phyloP scores from a whole-genome alignment of 2,329 filamentous ascomycete genomes.

The Trichoderma citrinoviride region DNA sequence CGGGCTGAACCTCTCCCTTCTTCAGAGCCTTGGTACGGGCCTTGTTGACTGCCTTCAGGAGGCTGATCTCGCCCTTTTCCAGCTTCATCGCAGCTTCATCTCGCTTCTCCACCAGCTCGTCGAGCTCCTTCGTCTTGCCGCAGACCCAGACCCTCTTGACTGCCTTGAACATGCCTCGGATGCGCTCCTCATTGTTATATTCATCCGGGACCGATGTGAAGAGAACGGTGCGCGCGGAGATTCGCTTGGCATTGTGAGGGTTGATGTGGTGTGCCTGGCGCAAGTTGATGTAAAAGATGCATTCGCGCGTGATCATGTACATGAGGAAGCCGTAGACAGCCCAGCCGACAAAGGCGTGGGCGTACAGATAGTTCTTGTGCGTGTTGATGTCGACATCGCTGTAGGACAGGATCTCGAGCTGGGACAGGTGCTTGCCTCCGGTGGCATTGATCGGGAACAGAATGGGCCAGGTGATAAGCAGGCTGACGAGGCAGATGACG shows the following conservation, averaged over 20 bases:
- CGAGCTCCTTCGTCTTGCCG: slow-evolving; percentile 69
- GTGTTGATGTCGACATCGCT: slow-evolving; percentile 47
- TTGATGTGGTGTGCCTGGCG: slow-evolving; percentile 92
- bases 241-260: slow-evolving; percentile 74
- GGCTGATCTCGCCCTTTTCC: slow-evolving; percentile 76
- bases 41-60: slow-evolving; percentile 63
- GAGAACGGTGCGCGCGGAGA: slow-evolving; percentile 90
- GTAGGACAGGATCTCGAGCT: slow-evolving; percentile 56
- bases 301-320: slow-evolving; percentile 84
- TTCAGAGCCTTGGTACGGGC: slow-evolving; percentile 37
- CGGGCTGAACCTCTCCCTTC: slow-evolving; percentile 29
- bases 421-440: slow-evolving; percentile 60
- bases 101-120: slow-evolving; percentile 73
- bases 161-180: slow-evolving; percentile 74
- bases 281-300: slow-evolving; percentile 89
- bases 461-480: slow-evolving; percentile 79
- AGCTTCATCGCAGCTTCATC: slow-evolving; percentile 73
- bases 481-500: slow-evolving; percentile 76
- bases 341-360: slow-evolving; percentile 77
- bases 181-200: slow-evolving; percentile 70
- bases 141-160: slow-evolving; percentile 84
- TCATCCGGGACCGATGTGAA: slow-evolving; percentile 80
- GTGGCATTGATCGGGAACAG: slow-evolving; percentile 82
- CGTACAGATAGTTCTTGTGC: slow-evolving; percentile 68
- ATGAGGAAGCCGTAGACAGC: slow-evolving; percentile 84